A percentile compares a stretch with the other conserved stretches of the same genome.
These are phyloP conservation scores for Lentinula edodes DNA, from an alignment of 768 basidiomycete species.

Conservation along the genomic window DNA sequence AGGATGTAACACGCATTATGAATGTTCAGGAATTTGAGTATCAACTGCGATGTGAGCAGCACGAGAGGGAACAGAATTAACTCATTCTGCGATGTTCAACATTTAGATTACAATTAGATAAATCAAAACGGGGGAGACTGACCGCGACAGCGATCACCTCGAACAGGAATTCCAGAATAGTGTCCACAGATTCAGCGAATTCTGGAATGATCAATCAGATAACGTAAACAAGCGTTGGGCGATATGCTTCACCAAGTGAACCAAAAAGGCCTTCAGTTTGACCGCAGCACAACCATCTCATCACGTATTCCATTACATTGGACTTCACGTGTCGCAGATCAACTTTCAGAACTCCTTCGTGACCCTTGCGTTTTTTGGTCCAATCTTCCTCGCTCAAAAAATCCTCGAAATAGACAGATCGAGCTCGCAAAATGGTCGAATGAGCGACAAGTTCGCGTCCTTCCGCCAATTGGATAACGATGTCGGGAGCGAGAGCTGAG, in stretches of 20 bases:
- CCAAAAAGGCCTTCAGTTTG: conserved; percentile 64
- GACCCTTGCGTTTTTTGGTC: conserved; percentile 58
- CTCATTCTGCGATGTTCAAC: conserved; percentile 56
- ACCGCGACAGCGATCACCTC: conserved; percentile 83
- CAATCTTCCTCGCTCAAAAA: conserved; percentile 84
- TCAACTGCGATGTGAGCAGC: conserved; percentile 72
- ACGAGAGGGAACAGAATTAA: conserved; percentile 82
- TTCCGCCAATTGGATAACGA: conserved; percentile 68
- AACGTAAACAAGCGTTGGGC: background rate
- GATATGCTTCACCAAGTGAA: conserved; percentile 46
- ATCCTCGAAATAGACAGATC: conserved; percentile 77
- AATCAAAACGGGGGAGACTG: conserved; percentile 17
- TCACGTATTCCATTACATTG: conserved; percentile 69
- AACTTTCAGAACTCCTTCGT: conserved; percentile 50
- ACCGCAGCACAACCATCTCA: conserved; percentile 76
- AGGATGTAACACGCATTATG: conserved; percentile 79
- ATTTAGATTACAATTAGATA: conserved; percentile 1
- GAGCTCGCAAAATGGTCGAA: conserved; percentile 72
- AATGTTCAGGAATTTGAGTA: conserved; percentile 62
- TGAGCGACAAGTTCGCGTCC: conserved; percentile 53
- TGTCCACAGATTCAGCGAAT: conserved; percentile 59
- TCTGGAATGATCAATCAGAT: conserved; percentile 32
- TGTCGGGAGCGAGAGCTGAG: conserved; percentile 44
- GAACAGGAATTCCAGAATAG: conserved; percentile 82
- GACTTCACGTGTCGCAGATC: conserved; percentile 69